Base-by-base conservation (phyloP, 768 basidiomycete species). In the Naematelia aurantialba region DNA sequence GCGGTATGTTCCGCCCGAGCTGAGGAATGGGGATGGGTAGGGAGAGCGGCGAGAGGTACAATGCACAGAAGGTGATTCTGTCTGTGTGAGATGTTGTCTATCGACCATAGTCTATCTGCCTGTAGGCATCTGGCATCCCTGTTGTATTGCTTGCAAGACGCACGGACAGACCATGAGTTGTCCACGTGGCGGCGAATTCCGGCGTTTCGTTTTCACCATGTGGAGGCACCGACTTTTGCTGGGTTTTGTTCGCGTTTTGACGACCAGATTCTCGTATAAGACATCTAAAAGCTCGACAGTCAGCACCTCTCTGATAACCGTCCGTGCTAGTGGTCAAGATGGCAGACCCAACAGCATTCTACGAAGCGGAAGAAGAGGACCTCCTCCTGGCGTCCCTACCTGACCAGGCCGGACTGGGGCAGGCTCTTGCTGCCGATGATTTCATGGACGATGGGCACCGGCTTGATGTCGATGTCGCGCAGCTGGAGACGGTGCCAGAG, bases 301-400 rank as follows among this genome's bases (percentile, higher is more conserved):
- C 34, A 39, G 8, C 17, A 39, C 17, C 34, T 8, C 34, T 39
- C 8, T 39, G 8, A 39, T 39, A 39, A 8, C 17, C 17, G 17
- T 39, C 17, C 34, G 34, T 8, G 34, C 34, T 39, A 39, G 34
- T 39, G 34, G 17, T 39, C 34, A 65, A 60, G 42, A 73, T 73
- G 72, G 72, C 72, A 51, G 69, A 73, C 59, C 72, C 72, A 55
- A 71, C 60, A 21, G 64, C 69, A 30, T 73, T 73, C 62, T 73
- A 73, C 72, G 72, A 73, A 51, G 65, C 72, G 17, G 66, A 68
- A 52, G 69, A 70, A 51, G 72, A 73, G 34, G 72, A 73, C 29
- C 69, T 73, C 45, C 34, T 39, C 34, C 59, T 73, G n/a, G 63
- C 65, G 1, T 67, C 69, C n/a, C 65, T 73, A 19, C 53, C 67